phyloP scores from a whole-genome alignment of 106 monocot species.

The Dioscorea alata region DNA sequence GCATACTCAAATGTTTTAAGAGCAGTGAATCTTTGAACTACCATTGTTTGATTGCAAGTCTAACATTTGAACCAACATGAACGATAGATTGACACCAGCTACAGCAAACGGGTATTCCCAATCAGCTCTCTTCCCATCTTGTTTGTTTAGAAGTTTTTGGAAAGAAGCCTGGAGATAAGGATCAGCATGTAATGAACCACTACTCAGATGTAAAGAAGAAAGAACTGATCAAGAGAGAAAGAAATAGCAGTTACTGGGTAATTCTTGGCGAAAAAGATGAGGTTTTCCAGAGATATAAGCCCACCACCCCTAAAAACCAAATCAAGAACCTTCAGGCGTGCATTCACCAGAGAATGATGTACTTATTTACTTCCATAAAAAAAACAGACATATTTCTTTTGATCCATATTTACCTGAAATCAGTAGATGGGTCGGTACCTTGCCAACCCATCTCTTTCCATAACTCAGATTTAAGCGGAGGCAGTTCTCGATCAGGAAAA shows the following conservation, averaged over 20 bases:
- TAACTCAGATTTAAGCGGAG: constrained; percentile 75
- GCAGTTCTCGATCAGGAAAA: constrained; percentile 63
- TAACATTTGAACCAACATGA: constrained; percentile 83
- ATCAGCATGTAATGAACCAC: not conserved
- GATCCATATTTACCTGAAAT: constrained; percentile 61
- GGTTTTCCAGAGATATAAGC: constrained; percentile 81
- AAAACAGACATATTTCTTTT: not conserved
- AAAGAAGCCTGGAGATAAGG: constrained; percentile 52
- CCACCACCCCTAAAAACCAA: constrained; percentile 70
- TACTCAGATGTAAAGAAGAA: not conserved
- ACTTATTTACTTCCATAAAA: not conserved
- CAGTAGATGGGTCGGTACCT: constrained; percentile 84
- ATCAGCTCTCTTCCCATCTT: constrained; percentile 68
- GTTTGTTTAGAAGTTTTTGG: constrained; percentile 59
- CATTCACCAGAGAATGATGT: not conserved
- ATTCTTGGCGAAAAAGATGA: constrained; percentile 85
- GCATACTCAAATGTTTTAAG: too few species aligned
- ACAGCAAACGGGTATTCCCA: constrained; percentile 97
- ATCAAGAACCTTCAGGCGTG: not conserved
- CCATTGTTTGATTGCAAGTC: constrained; percentile 59
- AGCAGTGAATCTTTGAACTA: too few species aligned
- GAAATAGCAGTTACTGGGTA: constrained; percentile 53
- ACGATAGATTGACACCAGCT: constrained; percentile 85
- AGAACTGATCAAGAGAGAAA: not conserved
- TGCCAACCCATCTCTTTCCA: constrained; percentile 99